Percentiles rank a stretch among this genome's conserved stretches.
Conservation (phyloP, 805 yeast species). For the Yarrowia sp. region DNA sequence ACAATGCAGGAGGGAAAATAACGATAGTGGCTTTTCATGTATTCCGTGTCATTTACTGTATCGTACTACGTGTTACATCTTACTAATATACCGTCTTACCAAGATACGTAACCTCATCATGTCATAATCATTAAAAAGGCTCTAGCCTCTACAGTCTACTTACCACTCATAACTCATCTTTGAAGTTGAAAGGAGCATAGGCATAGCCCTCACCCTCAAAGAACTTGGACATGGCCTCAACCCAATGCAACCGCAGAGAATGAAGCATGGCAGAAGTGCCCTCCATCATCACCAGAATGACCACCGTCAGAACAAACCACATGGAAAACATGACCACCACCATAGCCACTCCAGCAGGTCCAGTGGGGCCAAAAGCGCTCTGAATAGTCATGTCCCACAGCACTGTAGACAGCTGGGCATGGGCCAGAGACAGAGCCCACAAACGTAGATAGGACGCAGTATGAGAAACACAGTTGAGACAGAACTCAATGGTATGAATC, state of each 20-base stretch:
- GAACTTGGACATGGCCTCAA: conserved; percentile 97
- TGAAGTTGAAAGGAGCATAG: conserved; percentile 73
- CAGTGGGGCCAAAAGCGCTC: conserved; percentile 69
- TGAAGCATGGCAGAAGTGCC: conserved; percentile 99
- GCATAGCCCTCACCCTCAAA: conserved; percentile 95
- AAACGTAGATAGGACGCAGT: conserved; percentile 94
- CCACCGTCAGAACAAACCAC: conserved; percentile 93
- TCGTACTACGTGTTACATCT: no score
- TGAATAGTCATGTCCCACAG: conserved; percentile 94
- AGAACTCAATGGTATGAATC: conserved; percentile 95
- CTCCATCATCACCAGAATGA: conserved; percentile 93
- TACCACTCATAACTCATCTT: neutral
- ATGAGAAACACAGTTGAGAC: conserved; percentile 94
- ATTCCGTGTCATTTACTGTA: no score
- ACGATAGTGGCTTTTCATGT: no score
- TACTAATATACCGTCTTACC: no score
- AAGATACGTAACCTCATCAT: no score
- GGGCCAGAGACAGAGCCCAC: conserved; percentile 97
- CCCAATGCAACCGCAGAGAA: conserved; percentile 97
- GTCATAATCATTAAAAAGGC: no score
- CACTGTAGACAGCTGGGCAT: conserved; percentile 89
- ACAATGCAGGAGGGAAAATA: no score
- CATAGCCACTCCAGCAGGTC: conserved; percentile 61
- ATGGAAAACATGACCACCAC: conserved; percentile 79
- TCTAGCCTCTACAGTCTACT: no score